phyloP scores from a whole-genome alignment of 2,329 filamentous ascomycete species.

The Monosporascus sp. region DNA sequence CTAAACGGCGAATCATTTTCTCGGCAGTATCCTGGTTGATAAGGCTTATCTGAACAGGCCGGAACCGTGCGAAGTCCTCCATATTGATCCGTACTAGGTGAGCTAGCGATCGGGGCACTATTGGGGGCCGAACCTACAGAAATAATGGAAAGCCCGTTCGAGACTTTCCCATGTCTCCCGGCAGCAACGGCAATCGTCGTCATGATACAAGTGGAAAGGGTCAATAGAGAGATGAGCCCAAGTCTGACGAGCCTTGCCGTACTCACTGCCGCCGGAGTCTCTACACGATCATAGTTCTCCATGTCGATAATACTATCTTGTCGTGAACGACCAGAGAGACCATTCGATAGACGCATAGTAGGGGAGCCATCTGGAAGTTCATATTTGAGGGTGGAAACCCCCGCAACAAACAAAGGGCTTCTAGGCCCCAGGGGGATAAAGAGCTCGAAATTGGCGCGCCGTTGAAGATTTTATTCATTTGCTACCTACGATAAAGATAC shows the following conservation, averaged over 20 bases:
- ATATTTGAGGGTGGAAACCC: too few relatives aligned
- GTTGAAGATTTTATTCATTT: too few relatives aligned
- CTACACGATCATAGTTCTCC: neutral
- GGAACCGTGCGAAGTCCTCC: neutral
- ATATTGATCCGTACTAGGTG: neutral
- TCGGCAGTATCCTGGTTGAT: neutral
- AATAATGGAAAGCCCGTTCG: neutral
- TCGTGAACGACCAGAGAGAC: neutral
- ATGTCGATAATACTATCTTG: neutral
- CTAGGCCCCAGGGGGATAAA: too few relatives aligned
- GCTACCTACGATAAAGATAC: too few relatives aligned
- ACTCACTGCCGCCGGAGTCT: neutral
- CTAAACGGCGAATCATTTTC: neutral
- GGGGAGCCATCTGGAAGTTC: too few relatives aligned
- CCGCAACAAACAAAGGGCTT: neutral
- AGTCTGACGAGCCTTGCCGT: neutral
- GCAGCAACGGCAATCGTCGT: neutral
- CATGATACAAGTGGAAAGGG: neutral
- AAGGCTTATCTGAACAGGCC: neutral
- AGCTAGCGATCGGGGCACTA: neutral
- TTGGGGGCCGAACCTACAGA: neutral
- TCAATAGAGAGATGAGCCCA: neutral
- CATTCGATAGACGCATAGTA: too few relatives aligned
- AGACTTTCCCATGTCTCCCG: neutral
- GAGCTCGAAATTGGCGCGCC: too few relatives aligned